These are phyloP conservation scores for Polygonum aviculare DNA, from an alignment of 148 eudicot species.

Conservation along the genomic window DNA sequence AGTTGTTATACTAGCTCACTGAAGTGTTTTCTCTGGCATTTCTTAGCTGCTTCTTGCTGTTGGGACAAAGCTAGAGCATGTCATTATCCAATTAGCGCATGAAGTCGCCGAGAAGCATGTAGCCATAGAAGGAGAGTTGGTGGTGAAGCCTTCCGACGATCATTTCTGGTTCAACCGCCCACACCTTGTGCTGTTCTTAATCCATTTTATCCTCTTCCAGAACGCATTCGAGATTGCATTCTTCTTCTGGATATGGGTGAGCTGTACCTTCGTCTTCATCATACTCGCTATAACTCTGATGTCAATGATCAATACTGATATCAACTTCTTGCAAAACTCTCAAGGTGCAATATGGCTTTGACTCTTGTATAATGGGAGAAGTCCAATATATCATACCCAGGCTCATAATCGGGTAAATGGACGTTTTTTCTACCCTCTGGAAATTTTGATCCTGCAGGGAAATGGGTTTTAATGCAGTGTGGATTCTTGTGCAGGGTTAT, in stretches of 20 bases:
- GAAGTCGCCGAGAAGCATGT: conserved; percentile 59
- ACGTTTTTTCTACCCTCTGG: background rate
- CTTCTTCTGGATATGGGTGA: conserved; percentile 75
- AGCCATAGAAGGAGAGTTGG: conserved; percentile 46
- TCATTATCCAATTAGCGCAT: conserved; percentile 54
- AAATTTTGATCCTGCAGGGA: too few relatives aligned
- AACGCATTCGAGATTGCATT: conserved; percentile 69
- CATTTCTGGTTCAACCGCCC: conserved; percentile 70
- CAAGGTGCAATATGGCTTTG: conserved; percentile 69
- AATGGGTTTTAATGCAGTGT: background rate
- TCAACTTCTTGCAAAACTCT: background rate
- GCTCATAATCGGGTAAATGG: conserved; percentile 49
- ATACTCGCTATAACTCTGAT: background rate
- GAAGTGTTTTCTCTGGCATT: background rate
- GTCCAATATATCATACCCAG: conserved; percentile 45
- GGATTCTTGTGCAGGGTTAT: conserved; percentile 42
- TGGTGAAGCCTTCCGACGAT: conserved; percentile 58
- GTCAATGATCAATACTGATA: background rate
- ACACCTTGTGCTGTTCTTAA: conserved; percentile 41
- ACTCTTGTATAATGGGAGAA: conserved; percentile 81
- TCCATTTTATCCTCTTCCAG: conserved; percentile 69
- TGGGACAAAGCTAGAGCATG: conserved; percentile 76
- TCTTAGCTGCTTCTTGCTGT: conserved; percentile 53
- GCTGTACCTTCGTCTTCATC: background rate
- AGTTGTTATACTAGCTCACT: background rate